Evolutionary conservation across 2,329 filamentous ascomycete species (phyloP), one percentile per base, ranked within the genome.

Genomic region (Diaporthe destruens): DNA sequence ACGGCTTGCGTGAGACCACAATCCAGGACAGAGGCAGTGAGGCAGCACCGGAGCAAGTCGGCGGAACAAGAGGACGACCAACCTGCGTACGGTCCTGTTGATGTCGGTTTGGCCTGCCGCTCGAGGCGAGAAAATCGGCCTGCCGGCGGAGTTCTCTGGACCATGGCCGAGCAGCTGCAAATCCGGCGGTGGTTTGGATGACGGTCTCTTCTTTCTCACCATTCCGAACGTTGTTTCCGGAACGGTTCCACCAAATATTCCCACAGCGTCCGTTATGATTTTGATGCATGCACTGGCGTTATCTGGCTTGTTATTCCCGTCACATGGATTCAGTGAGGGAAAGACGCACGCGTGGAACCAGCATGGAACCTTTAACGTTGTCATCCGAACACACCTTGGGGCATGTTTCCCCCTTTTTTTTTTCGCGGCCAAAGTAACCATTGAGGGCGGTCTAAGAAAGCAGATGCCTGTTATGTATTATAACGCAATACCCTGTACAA

Each of bases 401-500:
- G 29, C 29, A 29, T 5, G 29, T 25, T 29, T 57, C 57, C n/a
- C 12, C n/a, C 44, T 56, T 56, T 20, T 42, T 29, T 34, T 16
- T 47, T 71, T 56, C 44, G 51, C 61, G 29, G 29, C 25, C n/a
- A 70, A 53, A 70, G 55, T 25, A 61, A 70, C 49, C 42, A 54
- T 70, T 54, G 6, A 61, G 34, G 56, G 68, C 55, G 56, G 49
- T 59, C 36, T 53, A 34, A 32, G 23, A 32, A 53, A 54, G 23
- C 18, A 44, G 7, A 36, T 53, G 68, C 49, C 68, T 59, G 56
- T 14, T 32, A 18, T 70, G 68, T 68, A 68, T 53, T 71, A 71
- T 57, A 25, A 68, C 23, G 49, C 51, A 71, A 71, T 71, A 71
- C 70, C 70, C 70, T 71, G 70, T 71, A 68, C 54, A 71, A 55